A percentile compares a stretch with the other conserved stretches of the same genome.
Evolutionary conservation across 139 green algal genomes (phyloP).

Genomic region (Picochlorum sp.): DNA sequence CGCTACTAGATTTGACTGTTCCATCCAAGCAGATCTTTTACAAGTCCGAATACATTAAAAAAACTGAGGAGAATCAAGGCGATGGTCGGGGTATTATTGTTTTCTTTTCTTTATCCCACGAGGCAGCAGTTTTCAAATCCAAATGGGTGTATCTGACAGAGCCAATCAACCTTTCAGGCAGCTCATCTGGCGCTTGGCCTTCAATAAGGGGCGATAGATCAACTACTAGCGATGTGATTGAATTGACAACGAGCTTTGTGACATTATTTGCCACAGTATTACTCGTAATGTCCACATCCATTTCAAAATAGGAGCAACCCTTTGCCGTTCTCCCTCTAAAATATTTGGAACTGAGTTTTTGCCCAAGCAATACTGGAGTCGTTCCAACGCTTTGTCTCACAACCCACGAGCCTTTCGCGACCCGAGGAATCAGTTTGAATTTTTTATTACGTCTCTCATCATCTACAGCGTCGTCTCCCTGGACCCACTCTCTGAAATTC

Average conservation of each 20-base stretch:
- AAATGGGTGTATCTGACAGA: conserved; percentile 36
- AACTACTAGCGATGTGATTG: conserved; percentile 42
- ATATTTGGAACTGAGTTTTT: conserved; percentile 48
- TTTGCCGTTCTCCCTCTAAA: conserved; percentile 21
- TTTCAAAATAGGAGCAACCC: conserved; percentile 38
- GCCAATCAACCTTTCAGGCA: conserved; percentile 43
- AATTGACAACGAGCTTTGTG: conserved; percentile 27
- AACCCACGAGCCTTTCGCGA: conserved; percentile 29
- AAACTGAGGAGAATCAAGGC: neutral
- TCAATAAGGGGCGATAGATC: conserved; percentile 42
- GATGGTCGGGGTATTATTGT: neutral
- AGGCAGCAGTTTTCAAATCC: conserved; percentile 21
- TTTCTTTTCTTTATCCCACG: conserved; percentile 8
- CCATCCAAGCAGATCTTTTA: neutral
- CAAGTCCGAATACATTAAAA: neutral
- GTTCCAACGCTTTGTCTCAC: conserved; percentile 43
- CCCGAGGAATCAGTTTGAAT: conserved; percentile 46
- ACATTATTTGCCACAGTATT: conserved; percentile 36
- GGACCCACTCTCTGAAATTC: conserved; percentile 30
- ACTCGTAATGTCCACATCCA: conserved; percentile 43
- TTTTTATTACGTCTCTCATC: conserved; percentile 27
- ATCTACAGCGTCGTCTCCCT: conserved; percentile 27
- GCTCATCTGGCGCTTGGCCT: conserved; percentile 33
- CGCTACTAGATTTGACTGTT: neutral
- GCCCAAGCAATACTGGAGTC: conserved; percentile 47